Evolutionary conservation across 73 alveolate species (phyloP), one percentile per base, ranked within the genome.

Genomic region (Blepharisma japonicum): DNA sequence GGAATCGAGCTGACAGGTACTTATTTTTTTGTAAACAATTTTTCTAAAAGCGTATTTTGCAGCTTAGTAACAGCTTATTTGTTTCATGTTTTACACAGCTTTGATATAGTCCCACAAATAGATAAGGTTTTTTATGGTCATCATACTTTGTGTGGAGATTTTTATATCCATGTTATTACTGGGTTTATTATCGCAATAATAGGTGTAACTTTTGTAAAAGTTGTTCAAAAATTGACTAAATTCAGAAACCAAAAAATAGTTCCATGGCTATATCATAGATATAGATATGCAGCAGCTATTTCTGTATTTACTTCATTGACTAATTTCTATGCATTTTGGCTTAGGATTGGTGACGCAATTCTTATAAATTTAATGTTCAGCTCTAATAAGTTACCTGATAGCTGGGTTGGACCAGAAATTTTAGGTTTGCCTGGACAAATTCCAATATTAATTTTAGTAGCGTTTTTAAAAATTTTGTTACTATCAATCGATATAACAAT

Each of bases 1-100:
- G 82, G 94, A 68, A 91, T 94, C 77, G 98, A 94, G 80, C 90
- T 89, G 11, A 87, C 97, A 38, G 86, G 95, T 6, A 89, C 94
- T 55, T 87, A 86, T 66, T 94, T 89, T 78, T 83, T 94, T 86
- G 97, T 91, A 38, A 83, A 92, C 77, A 94, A 91, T 78, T 81
- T 94, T 47, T 91, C 94, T 91, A 94, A 89, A 83, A 47, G 93
- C 42, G 91, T 90, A 81, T 89, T 94, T 72, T 86, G 96, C 77
- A 87, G 32, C 2, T 70, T 70, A n/a, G 14, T 25, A 14, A 14
- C 55, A 9, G 21, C 77, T 39, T 14, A 14, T 3, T 1, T 70
- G 25, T 14, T n/a, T 38, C 71, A 70, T 9, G 2, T 45, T 70
- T 25, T 70, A 9, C 68, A 70, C 0, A 9, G 14, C 11, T 45